phyloP scores from a whole-genome alignment of 192 early-diverging fungal species.

The Phycomyces nitens region DNA sequence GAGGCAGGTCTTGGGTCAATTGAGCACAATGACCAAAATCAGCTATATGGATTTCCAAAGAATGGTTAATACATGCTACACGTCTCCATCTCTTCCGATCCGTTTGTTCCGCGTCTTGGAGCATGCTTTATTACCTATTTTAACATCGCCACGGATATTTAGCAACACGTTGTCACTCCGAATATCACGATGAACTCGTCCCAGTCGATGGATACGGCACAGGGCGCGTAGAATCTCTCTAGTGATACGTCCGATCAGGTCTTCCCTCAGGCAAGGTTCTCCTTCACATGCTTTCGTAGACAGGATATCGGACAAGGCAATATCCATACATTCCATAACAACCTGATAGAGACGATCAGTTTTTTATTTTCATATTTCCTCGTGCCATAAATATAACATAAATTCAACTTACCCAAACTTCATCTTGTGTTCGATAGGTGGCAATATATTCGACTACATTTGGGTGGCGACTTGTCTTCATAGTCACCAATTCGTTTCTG shows the following conservation, averaged over 20 bases:
- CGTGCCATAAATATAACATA: neutral
- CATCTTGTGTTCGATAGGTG: slow-evolving; percentile 72
- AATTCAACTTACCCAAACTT: slow-evolving; percentile 70
- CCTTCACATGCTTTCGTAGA: slow-evolving; percentile 61
- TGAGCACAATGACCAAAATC: slow-evolving; percentile 97
- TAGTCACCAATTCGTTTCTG: slow-evolving; percentile 82
- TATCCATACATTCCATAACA: slow-evolving; percentile 98
- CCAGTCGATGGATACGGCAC: slow-evolving; percentile 69
- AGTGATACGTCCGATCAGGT: slow-evolving; percentile 89
- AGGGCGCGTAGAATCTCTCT: slow-evolving; percentile 79
- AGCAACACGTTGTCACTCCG: slow-evolving; percentile 90
- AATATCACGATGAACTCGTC: slow-evolving; percentile 91
- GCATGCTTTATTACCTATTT: slow-evolving; percentile 52
- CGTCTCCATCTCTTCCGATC: too few relatives aligned
- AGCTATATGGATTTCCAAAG: slow-evolving; percentile 40
- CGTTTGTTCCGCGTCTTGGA: neutral
- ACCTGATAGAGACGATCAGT: slow-evolving; percentile 35
- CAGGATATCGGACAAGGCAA: slow-evolving; percentile 92
- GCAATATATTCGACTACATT: slow-evolving; percentile 96
- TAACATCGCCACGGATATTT: slow-evolving; percentile 79
- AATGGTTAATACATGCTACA: too few relatives aligned
- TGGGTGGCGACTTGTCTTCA: slow-evolving; percentile 84
- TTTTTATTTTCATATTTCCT: too few relatives aligned
- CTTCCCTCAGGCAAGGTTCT: slow-evolving; percentile 61
- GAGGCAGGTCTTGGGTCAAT: slow-evolving; percentile 73